Evolutionary conservation across 140 eudicot genomes (phyloP).

Genomic region (Ambrosia hybrid): DNA sequence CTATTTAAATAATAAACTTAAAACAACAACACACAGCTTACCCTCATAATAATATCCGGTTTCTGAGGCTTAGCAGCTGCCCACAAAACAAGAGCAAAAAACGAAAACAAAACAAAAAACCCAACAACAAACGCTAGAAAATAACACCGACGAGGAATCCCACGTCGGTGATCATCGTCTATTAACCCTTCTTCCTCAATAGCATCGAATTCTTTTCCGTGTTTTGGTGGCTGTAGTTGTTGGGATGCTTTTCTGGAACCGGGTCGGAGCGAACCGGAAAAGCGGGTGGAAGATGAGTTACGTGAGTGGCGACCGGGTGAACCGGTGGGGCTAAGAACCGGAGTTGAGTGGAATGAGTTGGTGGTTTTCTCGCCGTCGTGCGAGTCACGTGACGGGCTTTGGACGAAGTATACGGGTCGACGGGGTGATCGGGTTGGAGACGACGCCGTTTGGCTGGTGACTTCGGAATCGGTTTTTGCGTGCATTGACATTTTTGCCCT

Average conservation of each 20-base stretch:
- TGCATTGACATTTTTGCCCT: constrained; percentile 62
- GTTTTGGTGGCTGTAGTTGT: constrained; percentile 36
- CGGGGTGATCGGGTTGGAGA: constrained; percentile 71
- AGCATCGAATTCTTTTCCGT: constrained; percentile 69
- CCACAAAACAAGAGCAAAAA: constrained; percentile 79
- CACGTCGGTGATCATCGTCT: constrained; percentile 61
- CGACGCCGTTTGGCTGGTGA: constrained; percentile 83
- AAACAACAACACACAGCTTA: constrained; percentile 4
- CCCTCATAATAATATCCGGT: constrained; percentile 80
- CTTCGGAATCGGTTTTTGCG: constrained; percentile 91
- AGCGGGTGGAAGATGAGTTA: constrained; percentile 90
- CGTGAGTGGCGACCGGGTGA: constrained; percentile 97
- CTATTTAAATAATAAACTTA: too few species aligned
- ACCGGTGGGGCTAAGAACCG: constrained; percentile 87
- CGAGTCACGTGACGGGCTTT: constrained; percentile 90
- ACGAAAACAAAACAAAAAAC: constrained; percentile 67
- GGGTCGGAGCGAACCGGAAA: constrained; percentile 89
- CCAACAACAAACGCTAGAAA: constrained; percentile 69
- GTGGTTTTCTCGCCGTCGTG: constrained; percentile 96
- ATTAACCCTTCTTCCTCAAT: constrained; percentile 92
- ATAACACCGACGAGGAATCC: constrained; percentile 73
- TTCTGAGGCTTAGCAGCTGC: constrained; percentile 79
- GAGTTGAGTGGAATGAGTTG: constrained; percentile 93
- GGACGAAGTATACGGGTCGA: constrained; percentile 79
- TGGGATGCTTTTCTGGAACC: constrained; percentile 57